Evolutionary conservation across 345 rosid species (phyloP).

Genomic region (Brassica juncea): DNA sequence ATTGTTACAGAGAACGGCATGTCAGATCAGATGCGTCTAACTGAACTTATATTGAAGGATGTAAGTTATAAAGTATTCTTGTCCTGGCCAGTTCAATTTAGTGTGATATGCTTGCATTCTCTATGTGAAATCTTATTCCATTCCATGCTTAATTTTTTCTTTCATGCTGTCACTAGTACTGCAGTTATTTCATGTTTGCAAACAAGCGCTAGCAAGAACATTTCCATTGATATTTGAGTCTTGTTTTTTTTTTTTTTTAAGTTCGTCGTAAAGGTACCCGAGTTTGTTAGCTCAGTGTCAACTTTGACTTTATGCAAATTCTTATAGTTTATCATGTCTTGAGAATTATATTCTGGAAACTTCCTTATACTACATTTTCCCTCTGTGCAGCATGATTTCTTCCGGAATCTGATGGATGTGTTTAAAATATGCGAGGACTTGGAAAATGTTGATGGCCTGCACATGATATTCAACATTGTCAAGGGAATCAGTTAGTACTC

Average conservation of each 20-base stretch:
- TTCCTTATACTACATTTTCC: conserved; percentile 33
- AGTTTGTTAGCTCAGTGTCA: conserved; percentile 21
- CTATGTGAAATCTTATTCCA: neutral
- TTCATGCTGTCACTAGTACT: neutral
- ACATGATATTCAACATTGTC: conserved; percentile 88
- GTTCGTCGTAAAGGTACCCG: neutral
- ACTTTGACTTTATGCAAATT: neutral
- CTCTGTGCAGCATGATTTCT: conserved; percentile 75
- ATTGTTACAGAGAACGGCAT: conserved; percentile 84
- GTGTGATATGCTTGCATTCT: conserved; percentile 3
- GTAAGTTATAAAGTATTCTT: conserved; percentile 50
- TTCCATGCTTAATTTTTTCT: conserved; percentile 15
- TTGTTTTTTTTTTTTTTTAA: neutral
- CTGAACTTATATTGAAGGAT: conserved; percentile 76
- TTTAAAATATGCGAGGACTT: conserved; percentile 91
- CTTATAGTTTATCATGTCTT: conserved; percentile 12
- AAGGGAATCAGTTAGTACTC: conserved; percentile 81
- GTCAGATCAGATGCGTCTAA: conserved; percentile 84
- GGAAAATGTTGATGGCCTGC: conserved; percentile 84
- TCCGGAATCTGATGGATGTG: conserved; percentile 76
- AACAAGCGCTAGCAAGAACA: conserved; percentile 3
- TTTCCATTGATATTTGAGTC: conserved; percentile 6
- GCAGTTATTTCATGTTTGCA: conserved; percentile 1
- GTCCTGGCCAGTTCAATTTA: neutral
- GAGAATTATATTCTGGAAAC: conserved; percentile 1